Conservation (phyloP, 2,329 filamentous ascomycete species). For the Sporothrix sp. region DNA sequence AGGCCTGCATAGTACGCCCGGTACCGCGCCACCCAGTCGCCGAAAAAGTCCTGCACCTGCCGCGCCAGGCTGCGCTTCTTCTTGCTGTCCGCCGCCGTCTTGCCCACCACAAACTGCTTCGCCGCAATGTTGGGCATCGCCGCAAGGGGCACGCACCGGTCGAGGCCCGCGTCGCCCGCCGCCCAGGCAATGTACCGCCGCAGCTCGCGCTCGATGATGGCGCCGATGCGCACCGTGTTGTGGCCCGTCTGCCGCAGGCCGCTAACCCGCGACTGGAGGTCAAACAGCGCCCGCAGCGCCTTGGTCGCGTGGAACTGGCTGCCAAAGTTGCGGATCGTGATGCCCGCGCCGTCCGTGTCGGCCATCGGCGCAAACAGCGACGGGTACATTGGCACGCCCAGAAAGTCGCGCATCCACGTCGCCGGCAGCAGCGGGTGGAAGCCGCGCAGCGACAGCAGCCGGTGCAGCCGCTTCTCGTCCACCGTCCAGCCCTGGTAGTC, state of each 20-base stretch:
- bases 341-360: slow-evolving; percentile 10
- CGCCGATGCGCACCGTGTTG: slow-evolving; percentile 21
- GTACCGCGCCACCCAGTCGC: slow-evolving; percentile 16
- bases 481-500: slow-evolving; percentile 23
- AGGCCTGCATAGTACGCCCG: slow-evolving; percentile 16
- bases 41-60: slow-evolving; percentile 16
- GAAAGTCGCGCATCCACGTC: slow-evolving; percentile 25
- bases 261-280: slow-evolving; percentile 25
- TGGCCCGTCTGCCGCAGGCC: slow-evolving; percentile 24
- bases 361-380: slow-evolving; percentile 24
- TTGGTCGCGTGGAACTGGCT: slow-evolving; percentile 25
- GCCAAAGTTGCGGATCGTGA: slow-evolving; percentile 22
- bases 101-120: slow-evolving; percentile 14
- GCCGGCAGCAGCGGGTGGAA: slow-evolving; percentile 27
- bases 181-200: slow-evolving; percentile 26
- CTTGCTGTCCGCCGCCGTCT: background rate
- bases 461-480: slow-evolving; percentile 26
- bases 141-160: slow-evolving; percentile 15
- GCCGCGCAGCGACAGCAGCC: slow-evolving; percentile 27
- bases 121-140: slow-evolving; percentile 31
- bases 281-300: slow-evolving; percentile 27
- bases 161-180: slow-evolving; percentile 23
- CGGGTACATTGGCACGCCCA: slow-evolving; percentile 26
- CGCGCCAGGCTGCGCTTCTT: slow-evolving; percentile 12
- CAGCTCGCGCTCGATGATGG: slow-evolving; percentile 23